phyloP scores from a whole-genome alignment of 2,329 filamentous ascomycete species.

The Cladophialophora exuberans region DNA sequence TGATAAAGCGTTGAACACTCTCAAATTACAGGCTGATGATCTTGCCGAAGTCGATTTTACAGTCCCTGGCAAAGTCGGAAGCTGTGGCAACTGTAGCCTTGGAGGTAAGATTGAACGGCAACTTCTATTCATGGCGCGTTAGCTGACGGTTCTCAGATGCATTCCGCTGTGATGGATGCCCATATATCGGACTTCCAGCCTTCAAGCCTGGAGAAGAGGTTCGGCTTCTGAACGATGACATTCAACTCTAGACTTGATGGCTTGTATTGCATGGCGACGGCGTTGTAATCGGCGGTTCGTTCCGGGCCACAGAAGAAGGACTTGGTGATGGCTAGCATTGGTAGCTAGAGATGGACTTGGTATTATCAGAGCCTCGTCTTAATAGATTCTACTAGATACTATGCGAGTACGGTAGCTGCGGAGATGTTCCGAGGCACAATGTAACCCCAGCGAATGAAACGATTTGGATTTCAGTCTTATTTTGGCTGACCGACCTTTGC shows the following conservation, averaged over 20 bases:
- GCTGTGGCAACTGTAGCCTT: slow-evolving; percentile 89
- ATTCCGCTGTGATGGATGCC: slow-evolving; percentile 66
- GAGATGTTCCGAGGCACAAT: background rate
- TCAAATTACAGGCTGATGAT: slow-evolving; percentile 75
- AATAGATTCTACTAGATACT: too few relatives aligned
- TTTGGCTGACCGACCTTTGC: slow-evolving; percentile 9
- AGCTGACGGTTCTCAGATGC: slow-evolving; percentile 21
- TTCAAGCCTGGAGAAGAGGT: slow-evolving; percentile 98
- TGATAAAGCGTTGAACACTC: slow-evolving; percentile 57
- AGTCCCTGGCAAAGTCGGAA: slow-evolving; percentile 93
- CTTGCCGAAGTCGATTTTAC: slow-evolving; percentile 93
- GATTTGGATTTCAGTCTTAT: slow-evolving; percentile 11
- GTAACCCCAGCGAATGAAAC: background rate
- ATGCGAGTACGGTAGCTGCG: too few relatives aligned
- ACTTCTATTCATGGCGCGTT: background rate
- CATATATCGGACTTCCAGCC: slow-evolving; percentile 88
- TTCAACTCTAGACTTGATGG: slow-evolving; percentile 67
- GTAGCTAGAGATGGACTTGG: too few relatives aligned
- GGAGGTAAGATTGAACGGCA: slow-evolving; percentile 52
- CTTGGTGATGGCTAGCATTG: too few relatives aligned
- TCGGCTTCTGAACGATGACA: slow-evolving; percentile 74
- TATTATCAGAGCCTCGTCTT: too few relatives aligned
- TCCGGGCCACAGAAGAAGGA: background rate
- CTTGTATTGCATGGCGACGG: slow-evolving; percentile 21
- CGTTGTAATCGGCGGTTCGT: slow-evolving; percentile 11